Conservation (phyloP, 371 early-diverging fungal species). For the Rhizopus microsporus region DNA sequence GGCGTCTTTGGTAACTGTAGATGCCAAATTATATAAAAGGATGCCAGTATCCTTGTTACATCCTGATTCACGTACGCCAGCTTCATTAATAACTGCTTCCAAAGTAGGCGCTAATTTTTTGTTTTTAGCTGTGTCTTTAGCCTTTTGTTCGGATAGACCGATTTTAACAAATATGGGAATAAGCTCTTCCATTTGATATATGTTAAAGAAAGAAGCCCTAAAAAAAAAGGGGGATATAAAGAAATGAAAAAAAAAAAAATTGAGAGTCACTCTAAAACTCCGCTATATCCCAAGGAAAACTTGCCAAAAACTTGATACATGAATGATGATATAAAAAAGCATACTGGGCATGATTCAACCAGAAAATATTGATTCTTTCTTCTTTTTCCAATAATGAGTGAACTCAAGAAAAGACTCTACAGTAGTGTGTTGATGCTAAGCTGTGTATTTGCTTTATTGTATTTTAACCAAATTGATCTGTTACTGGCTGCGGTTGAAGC, state of each 20-base stretch:
- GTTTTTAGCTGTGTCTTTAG: conserved; percentile 93
- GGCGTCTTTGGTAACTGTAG: conserved; percentile 82
- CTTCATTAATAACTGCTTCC: conserved; percentile 62
- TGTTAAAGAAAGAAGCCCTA: conserved; percentile 6
- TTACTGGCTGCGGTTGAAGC: conserved; percentile 16
- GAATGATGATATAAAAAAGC: too few relatives aligned
- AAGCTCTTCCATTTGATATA: conserved; percentile 50
- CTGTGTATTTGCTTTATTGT: neutral
- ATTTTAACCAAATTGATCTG: neutral
- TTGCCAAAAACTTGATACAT: neutral
- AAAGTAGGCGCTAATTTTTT: conserved; percentile 88
- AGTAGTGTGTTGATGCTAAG: neutral
- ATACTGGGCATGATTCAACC: too few relatives aligned
- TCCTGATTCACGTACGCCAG: conserved; percentile 62
- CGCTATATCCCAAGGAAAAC: neutral
- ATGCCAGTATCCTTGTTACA: conserved; percentile 74
- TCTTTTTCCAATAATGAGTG: neutral
- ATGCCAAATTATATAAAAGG: conserved; percentile 84
- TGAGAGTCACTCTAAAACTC: neutral
- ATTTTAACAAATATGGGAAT: conserved; percentile 77
- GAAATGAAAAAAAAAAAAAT: conserved; percentile 10
- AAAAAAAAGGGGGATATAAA: conserved; percentile 7
- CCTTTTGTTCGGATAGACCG: conserved; percentile 89
- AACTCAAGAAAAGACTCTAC: neutral
- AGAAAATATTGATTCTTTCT: neutral